Percentiles rank a stretch among this genome's conserved stretches.
Conservation (phyloP, 139 green algal genomes). For the Tetratostichococcus sp. region DNA sequence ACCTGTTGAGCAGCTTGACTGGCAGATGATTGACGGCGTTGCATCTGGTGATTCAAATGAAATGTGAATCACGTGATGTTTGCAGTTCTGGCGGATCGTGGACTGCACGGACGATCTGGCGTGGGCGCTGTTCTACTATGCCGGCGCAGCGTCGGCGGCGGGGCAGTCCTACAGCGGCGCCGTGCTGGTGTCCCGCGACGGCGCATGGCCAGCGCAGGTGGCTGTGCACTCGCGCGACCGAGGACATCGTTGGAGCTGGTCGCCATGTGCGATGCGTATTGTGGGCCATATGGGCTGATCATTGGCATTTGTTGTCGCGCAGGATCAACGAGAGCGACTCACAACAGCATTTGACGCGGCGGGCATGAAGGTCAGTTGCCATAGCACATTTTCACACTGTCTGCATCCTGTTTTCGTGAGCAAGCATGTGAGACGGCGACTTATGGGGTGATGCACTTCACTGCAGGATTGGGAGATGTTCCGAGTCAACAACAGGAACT, state of each 20-base stretch:
- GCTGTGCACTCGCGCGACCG: neutral
- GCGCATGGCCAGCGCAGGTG: conserved; percentile 24
- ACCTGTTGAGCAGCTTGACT: too few species aligned
- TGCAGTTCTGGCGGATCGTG: conserved; percentile 85
- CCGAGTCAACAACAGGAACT: conserved; percentile 66
- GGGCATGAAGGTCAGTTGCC: conserved; percentile 32
- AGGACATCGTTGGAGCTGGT: too few species aligned
- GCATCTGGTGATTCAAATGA: too few species aligned
- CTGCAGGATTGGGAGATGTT: conserved; percentile 83
- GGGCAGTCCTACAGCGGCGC: conserved; percentile 45
- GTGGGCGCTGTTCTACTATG: conserved; percentile 82
- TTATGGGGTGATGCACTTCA: too few species aligned
- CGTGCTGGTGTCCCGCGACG: conserved; percentile 55
- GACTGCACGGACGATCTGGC: conserved; percentile 76
- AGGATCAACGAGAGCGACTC: conserved; percentile 16
- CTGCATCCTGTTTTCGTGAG: too few species aligned
- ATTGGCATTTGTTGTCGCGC: too few species aligned
- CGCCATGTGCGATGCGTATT: too few species aligned
- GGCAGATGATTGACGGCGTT: too few species aligned
- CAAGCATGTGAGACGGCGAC: too few species aligned
- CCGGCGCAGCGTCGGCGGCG: conserved; percentile 48
- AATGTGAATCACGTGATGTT: too few species aligned
- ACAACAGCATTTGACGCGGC: conserved; percentile 38
- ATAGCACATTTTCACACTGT: neutral
- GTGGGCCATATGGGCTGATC: too few species aligned